Percentiles rank a stretch among this genome's conserved stretches.
phyloP scores from a whole-genome alignment of 1,284 basidiomycete species.

The Kalmanozyma brasiliensis region DNA sequence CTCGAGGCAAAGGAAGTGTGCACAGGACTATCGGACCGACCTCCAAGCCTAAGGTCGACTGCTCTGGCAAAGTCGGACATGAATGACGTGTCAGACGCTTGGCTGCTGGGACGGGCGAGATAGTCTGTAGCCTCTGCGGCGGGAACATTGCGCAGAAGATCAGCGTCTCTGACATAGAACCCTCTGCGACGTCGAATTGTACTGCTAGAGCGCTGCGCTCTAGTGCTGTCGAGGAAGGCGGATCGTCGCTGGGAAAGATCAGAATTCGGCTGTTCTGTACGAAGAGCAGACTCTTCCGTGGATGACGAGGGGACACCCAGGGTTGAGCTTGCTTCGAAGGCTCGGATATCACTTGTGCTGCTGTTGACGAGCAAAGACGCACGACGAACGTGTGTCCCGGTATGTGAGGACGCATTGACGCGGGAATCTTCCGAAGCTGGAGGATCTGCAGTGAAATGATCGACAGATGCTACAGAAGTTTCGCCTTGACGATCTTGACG shows the following conservation, averaged over 20 bases:
- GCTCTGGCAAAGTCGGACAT: slow-evolving; percentile 31
- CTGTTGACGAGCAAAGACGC: slow-evolving; percentile 39
- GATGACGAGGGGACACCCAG: slow-evolving; percentile 20
- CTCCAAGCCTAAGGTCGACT: slow-evolving; percentile 25
- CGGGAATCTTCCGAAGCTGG: background rate
- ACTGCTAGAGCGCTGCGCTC: slow-evolving; percentile 13
- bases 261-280: background rate
- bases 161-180: slow-evolving; percentile 21
- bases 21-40: slow-evolving; percentile 10
- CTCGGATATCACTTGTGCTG: slow-evolving; percentile 14
- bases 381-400: slow-evolving; percentile 7
- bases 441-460: background rate
- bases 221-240: slow-evolving; percentile 5
- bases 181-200: slow-evolving; percentile 26
- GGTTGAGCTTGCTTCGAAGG: background rate
- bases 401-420: background rate
- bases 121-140: background rate
- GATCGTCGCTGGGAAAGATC: slow-evolving; percentile 9
- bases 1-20: background rate
- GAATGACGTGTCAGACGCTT: slow-evolving; percentile 18
- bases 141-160: slow-evolving; percentile 8
- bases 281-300: background rate
- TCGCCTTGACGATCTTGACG: background rate
- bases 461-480: background rate
- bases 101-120: slow-evolving; percentile 3